Evolutionary conservation across 2,329 filamentous ascomycete species (phyloP).

Genomic region (Simplicillium sp.): DNA sequence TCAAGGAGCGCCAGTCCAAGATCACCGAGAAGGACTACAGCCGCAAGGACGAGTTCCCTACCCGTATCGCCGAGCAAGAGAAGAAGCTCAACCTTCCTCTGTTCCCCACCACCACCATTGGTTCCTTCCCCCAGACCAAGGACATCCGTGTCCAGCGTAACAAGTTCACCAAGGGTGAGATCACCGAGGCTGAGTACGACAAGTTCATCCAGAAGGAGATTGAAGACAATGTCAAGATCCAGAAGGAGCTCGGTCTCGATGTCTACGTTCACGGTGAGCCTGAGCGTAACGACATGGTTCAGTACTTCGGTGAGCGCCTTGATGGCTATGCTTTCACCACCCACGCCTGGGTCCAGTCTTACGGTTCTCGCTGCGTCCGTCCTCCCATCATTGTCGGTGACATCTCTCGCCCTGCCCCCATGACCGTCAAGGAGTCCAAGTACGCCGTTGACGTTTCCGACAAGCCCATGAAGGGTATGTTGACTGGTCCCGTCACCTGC

Average conservation of each 20-base stretch:
- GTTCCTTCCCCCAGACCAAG: slow-evolving; percentile 98
- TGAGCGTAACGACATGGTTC: slow-evolving; percentile 99
- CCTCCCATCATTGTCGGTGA: slow-evolving; percentile 98
- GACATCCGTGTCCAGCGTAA: slow-evolving; percentile 95
- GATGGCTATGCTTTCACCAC: slow-evolving; percentile 98
- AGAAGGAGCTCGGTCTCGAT: slow-evolving; percentile 95
- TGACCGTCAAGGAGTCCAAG: slow-evolving; percentile 99
- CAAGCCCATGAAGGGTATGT: slow-evolving; percentile 99
- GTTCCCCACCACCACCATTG: slow-evolving; percentile 99
- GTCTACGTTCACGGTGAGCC: slow-evolving; percentile 98
- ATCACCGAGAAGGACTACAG: slow-evolving; percentile 80
- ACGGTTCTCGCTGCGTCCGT: slow-evolving; percentile 96
- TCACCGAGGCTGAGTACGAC: slow-evolving; percentile 86
- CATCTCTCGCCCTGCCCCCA: slow-evolving; percentile 90
- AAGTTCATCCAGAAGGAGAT: slow-evolving; percentile 99
- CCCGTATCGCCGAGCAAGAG: slow-evolving; percentile 80
- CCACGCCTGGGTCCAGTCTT: slow-evolving; percentile 97
- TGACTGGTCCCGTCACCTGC: slow-evolving; percentile 98
- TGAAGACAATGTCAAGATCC: slow-evolving; percentile 85
- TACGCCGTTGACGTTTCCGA: slow-evolving; percentile 92
- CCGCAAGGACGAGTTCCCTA: slow-evolving; percentile 82
- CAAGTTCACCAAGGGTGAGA: slow-evolving; percentile 99
- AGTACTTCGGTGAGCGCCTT: slow-evolving; percentile 98
- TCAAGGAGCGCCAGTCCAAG: slow-evolving; percentile 92
- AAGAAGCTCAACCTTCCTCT: slow-evolving; percentile 86